These are phyloP conservation scores for Rutstroemia sp. DNA, from an alignment of 2,329 filamentous ascomycete genomes.

Conservation along the genomic window DNA sequence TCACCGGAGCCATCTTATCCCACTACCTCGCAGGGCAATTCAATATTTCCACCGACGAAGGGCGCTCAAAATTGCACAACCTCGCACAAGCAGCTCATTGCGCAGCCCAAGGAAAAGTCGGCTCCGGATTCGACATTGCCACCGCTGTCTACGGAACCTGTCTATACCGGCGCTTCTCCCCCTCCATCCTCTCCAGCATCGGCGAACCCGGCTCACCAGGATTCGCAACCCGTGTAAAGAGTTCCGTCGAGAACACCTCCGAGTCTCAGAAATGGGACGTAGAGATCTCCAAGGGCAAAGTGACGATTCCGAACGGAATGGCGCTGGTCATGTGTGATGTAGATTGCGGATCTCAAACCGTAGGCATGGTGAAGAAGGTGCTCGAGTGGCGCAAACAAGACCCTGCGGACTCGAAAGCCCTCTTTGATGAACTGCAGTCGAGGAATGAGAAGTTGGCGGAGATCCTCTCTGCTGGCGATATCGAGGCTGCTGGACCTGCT, in stretches of 20 bases:
- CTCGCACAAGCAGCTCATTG: conserved; percentile 91
- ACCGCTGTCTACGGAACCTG: conserved; percentile 89
- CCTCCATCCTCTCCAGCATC: conserved; percentile 58
- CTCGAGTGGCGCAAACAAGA: conserved; percentile 70
- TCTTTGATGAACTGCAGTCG: conserved; percentile 71
- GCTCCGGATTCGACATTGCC: conserved; percentile 91
- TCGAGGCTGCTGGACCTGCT: conserved; percentile 37
- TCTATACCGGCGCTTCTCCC: conserved; percentile 87
- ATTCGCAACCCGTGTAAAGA: conserved; percentile 59
- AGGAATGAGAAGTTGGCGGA: conserved; percentile 65
- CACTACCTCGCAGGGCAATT: conserved; percentile 63
- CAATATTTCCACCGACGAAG: conserved; percentile 45
- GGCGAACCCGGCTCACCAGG: conserved; percentile 58
- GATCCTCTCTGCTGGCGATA: conserved; percentile 47
- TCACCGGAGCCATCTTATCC: conserved; percentile 69
- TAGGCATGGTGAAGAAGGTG: conserved; percentile 91
- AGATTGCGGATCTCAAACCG: conserved; percentile 86
- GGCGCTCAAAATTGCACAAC: conserved; percentile 70
- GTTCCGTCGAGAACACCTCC: conserved; percentile 55
- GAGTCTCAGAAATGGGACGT: conserved; percentile 62
- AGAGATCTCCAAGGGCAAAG: conserved; percentile 61
- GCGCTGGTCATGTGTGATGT: conserved; percentile 92
- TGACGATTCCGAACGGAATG: conserved; percentile 65
- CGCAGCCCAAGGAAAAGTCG: conserved; percentile 92
- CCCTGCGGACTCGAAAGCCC: conserved; percentile 50